Evolutionary conservation across 2,329 filamentous ascomycete genomes (phyloP), one percentile per base, ranked within the genome.

Genomic region (Pseudovirgaria hyperparasitica): DNA sequence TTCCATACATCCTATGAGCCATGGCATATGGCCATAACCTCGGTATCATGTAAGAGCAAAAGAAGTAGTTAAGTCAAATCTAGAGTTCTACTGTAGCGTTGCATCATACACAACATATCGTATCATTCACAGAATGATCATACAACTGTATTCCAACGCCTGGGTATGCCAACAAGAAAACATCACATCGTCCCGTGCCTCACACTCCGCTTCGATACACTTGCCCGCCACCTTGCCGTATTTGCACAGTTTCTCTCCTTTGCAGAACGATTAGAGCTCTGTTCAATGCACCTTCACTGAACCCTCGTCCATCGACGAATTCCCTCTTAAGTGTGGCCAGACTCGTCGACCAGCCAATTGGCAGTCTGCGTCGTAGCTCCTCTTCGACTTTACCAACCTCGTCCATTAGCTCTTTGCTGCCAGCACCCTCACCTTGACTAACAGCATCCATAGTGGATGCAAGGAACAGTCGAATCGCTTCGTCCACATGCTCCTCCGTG

Each of bases 371-470:
- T 57, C 82, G 77, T 27, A 98, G 63, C 60, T 96, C 90, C 10
- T 84, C 74, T 57, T 96, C 90, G 5, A 96, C 72, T 42, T 82
- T 84, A 39, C 68, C 67, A 5, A 82, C 81, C 52, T 96, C 90
- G 26, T 93, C 84, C 55, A 92, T 87, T 30, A 96, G 63, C 56
- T 96, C 87, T 36, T 82, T 78, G 46, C 76, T 85, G 19, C 82
- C 82, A 18, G 56, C 53, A 37, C 77, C 81, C 40, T 80, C 77
- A 33, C 86, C 87, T 45, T 92, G 84, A 33, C 82, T 87, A 30
- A 96, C 85, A 6, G 90, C 90, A 47, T 98, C 87, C 90, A 98
- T 96, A 31, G 90, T 98, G 4, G 78, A 86, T 38, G 86, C 90
- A 16, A 98, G 63, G 75, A 98, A 98, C 10, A 98, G 70, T 0